phyloP scores from a whole-genome alignment of 1,284 basidiomycete species.

The Ustilago bromivora region DNA sequence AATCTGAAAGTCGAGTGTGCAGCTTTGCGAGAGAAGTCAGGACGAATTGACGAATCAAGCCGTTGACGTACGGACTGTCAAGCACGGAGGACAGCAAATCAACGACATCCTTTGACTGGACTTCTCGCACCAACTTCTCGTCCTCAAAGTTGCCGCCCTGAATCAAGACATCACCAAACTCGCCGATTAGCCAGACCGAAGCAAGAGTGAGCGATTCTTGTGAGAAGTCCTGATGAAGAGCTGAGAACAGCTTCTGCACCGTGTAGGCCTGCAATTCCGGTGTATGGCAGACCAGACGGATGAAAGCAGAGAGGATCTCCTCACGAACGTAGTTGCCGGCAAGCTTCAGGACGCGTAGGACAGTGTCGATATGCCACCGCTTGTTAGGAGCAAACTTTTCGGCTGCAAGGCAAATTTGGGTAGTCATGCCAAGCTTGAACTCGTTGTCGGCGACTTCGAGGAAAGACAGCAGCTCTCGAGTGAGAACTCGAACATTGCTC shows the following conservation, averaged over 20 bases:
- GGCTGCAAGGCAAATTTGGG: conserved; percentile 94
- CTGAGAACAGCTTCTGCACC: conserved; percentile 88
- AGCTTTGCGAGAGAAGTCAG: conserved; percentile 92
- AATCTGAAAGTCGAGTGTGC: conserved; percentile 77
- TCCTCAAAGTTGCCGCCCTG: conserved; percentile 78
- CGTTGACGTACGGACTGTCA: conserved; percentile 93
- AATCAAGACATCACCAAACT: conserved; percentile 91
- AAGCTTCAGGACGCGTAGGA: conserved; percentile 89
- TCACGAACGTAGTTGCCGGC: conserved; percentile 99
- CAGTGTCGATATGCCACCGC: conserved; percentile 99
- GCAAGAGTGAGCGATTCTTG: conserved; percentile 94
- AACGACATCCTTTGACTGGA: conserved; percentile 82
- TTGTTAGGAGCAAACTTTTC: conserved; percentile 97
- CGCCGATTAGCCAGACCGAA: conserved; percentile 95
- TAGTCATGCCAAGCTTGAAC: conserved; percentile 97
- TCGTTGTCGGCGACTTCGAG: conserved; percentile 98
- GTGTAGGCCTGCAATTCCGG: conserved; percentile 97
- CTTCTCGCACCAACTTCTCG: conserved; percentile 78
- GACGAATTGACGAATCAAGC: conserved; percentile 90
- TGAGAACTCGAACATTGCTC: conserved; percentile 89
- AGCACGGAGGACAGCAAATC: conserved; percentile 88
- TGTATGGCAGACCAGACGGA: conserved; percentile 94
- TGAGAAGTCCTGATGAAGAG: conserved; percentile 90
- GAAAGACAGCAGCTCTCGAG: conserved; percentile 92
- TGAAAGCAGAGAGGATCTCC: conserved; percentile 93